phyloP scores from a whole-genome alignment of 176 grass and related monocot genomes.

The Guadua angustifolia region DNA sequence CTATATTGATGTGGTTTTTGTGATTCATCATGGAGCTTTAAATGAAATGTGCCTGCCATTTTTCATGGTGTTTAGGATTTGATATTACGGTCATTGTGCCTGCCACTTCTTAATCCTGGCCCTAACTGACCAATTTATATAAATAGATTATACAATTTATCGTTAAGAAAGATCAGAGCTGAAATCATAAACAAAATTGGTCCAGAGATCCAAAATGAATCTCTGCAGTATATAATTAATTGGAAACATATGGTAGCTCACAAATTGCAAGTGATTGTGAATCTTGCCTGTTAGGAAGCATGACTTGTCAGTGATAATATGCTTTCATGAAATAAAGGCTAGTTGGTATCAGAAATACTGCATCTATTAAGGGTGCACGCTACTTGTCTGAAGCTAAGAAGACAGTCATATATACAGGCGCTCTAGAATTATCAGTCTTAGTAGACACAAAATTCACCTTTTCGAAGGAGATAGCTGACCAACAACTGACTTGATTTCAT shows the following conservation, averaged over 20 bases:
- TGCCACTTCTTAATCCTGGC: neutral
- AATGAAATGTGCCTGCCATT: conserved; percentile 26
- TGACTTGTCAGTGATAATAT: neutral
- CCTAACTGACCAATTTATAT: conserved; percentile 15
- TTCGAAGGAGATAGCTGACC: too few relatives aligned
- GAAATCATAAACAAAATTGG: neutral
- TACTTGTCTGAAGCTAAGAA: too few relatives aligned
- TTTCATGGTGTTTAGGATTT: neutral
- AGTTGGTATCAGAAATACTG: too few relatives aligned
- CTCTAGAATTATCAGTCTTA: too few relatives aligned
- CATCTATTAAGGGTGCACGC: too few relatives aligned
- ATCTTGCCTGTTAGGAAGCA: neutral
- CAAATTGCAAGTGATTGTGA: conserved; percentile 25
- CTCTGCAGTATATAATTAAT: neutral
- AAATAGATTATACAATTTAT: conserved; percentile 1
- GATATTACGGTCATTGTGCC: neutral
- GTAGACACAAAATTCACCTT: too few relatives aligned
- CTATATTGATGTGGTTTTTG: neutral
- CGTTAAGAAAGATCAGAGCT: conserved; percentile 3
- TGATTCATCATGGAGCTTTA: neutral
- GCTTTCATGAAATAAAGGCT: neutral
- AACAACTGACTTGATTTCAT: too few relatives aligned
- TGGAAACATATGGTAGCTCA: conserved; percentile 20
- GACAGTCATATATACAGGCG: too few relatives aligned
- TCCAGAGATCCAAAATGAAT: neutral